Percentiles rank a stretch among this genome's conserved stretches.
These are phyloP conservation scores for Penicillium pancosmium DNA, from an alignment of 495 filamentous ascomycete genomes.

Conservation along the genomic window DNA sequence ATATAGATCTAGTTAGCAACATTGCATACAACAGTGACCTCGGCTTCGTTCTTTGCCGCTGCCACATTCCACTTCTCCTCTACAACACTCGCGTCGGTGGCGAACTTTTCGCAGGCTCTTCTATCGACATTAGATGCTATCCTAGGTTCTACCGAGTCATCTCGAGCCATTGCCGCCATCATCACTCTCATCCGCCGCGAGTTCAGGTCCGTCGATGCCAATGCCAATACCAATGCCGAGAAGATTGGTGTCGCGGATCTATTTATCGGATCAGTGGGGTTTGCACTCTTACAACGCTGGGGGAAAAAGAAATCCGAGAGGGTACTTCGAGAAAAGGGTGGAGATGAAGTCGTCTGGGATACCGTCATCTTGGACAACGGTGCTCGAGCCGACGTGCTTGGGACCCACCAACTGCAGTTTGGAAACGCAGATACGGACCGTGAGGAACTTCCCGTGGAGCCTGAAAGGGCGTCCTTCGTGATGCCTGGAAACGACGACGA, in stretches of 20 bases:
- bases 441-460: conserved; percentile 18
- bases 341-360: conserved; percentile 75
- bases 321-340: conserved; percentile 51
- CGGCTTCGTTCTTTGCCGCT: conserved; percentile 66
- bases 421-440: conserved; percentile 13
- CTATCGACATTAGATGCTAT: conserved; percentile 71
- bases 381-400: conserved; percentile 60
- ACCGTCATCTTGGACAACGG: conserved; percentile 73
- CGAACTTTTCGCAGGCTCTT: conserved; percentile 65
- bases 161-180: conserved; percentile 77
- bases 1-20: conserved; percentile 49
- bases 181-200: conserved; percentile 73
- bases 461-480: conserved; percentile 40
- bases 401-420: conserved; percentile 38
- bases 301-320: conserved; percentile 62
- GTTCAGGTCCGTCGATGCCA: conserved; percentile 65
- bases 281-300: conserved; percentile 72
- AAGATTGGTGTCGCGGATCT: conserved; percentile 67
- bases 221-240: conserved; percentile 59
- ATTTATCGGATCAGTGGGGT: conserved; percentile 66
- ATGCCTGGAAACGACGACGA: conserved; percentile 43
- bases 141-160: conserved; percentile 77
- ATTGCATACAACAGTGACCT: conserved; percentile 64
- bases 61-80: conserved; percentile 72
- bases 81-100: conserved; percentile 61